Conservation (phyloP, 1,284 basidiomycete species). For the Leccinum colubrinum region DNA sequence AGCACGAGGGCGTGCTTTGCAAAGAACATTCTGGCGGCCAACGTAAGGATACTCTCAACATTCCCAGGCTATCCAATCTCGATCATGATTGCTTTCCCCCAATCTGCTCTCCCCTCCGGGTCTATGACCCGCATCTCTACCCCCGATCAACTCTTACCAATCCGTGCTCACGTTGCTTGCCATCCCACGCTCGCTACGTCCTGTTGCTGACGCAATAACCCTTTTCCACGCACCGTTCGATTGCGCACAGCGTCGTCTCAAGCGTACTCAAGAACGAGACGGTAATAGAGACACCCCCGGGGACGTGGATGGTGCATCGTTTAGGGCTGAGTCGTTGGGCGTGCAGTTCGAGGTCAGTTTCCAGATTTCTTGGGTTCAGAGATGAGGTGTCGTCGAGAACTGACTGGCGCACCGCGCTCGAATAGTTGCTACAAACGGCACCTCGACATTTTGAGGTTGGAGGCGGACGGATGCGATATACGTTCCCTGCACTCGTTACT, state of each 20-base stretch:
- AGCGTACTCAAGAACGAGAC: constrained; percentile 95
- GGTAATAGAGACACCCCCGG: constrained; percentile 80
- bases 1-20: too few species aligned
- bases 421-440: constrained; percentile 83
- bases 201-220: constrained; percentile 82
- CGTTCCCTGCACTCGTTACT: constrained; percentile 91
- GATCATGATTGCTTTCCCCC: too few species aligned
- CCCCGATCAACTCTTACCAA: constrained; percentile 56
- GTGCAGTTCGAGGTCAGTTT: constrained; percentile 83
- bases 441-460: constrained; percentile 85
- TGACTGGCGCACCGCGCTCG: background rate
- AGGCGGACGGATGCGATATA: constrained; percentile 90
- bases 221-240: constrained; percentile 83
- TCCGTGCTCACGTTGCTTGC: constrained; percentile 93
- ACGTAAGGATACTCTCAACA: too few species aligned
- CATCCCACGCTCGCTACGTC: constrained; percentile 73
- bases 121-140: too few species aligned
- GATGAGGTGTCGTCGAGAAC: too few species aligned
- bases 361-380: background rate
- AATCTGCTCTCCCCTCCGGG: too few species aligned
- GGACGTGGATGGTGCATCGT: constrained; percentile 80
- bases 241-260: constrained; percentile 89
- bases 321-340: constrained; percentile 72
- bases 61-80: too few species aligned
- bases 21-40: too few species aligned